A percentile compares a stretch with the other conserved stretches of the same genome.
These are phyloP conservation scores for Porodaedalea pini DNA, from an alignment of 1,284 basidiomycete genomes.

Conservation along the genomic window DNA sequence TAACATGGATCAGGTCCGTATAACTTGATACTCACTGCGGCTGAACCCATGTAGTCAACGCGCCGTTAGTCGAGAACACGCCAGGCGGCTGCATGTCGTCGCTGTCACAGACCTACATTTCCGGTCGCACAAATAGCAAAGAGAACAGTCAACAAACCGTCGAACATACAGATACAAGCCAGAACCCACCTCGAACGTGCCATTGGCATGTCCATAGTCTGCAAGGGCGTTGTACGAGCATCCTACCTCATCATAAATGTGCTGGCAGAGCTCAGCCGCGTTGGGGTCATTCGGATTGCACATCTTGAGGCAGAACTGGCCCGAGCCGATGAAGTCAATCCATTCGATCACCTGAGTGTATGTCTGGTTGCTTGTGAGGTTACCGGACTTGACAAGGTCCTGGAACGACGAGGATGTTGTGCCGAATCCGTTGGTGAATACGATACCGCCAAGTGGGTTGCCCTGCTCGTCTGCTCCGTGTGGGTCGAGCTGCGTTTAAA, in stretches of 20 bases:
- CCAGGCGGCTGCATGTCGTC: slow-evolving; percentile 30
- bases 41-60: slow-evolving; percentile 21
- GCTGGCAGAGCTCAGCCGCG: slow-evolving; percentile 21
- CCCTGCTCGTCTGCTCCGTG: slow-evolving; percentile 31
- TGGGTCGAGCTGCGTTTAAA: slow-evolving; percentile 24
- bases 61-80: slow-evolving; percentile 20
- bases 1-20: background rate
- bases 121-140: background rate
- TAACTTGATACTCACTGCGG: slow-evolving; percentile 3
- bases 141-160: background rate
- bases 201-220: slow-evolving; percentile 22
- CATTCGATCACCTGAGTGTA: slow-evolving; percentile 32
- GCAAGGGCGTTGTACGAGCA: slow-evolving; percentile 23
- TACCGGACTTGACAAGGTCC: slow-evolving; percentile 12
- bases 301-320: slow-evolving; percentile 24
- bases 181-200: slow-evolving; percentile 25
- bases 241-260: slow-evolving; percentile 24
- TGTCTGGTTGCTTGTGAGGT: slow-evolving; percentile 25
- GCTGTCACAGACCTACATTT: slow-evolving; percentile 28
- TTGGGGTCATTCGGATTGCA: slow-evolving; percentile 20
- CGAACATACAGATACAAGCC: background rate
- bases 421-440: slow-evolving; percentile 36
- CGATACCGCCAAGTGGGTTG: slow-evolving; percentile 37
- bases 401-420: slow-evolving; percentile 19
- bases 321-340: slow-evolving; percentile 32